Conservation (phyloP, 2,329 filamentous ascomycete genomes). For the Aspergillus udagawae region DNA sequence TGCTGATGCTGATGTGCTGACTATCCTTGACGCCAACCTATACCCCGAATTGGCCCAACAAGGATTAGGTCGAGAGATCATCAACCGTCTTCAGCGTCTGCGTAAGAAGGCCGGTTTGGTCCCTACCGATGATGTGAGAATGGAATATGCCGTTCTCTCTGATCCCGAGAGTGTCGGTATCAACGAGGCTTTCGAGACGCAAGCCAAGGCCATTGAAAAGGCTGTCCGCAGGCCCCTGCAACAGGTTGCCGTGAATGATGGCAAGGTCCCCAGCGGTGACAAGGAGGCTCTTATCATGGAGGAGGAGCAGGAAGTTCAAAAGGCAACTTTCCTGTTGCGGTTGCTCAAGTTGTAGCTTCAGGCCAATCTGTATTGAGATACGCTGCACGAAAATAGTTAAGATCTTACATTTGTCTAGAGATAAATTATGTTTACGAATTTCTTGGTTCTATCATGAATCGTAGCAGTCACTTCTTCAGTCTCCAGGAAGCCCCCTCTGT, state of each 20-base stretch:
- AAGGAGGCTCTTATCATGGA: conserved; percentile 65
- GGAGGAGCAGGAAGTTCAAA: conserved; percentile 82
- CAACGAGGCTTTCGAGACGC: conserved; percentile 63
- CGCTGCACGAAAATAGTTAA: neutral
- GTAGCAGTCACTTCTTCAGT: neutral
- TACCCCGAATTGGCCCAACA: conserved; percentile 85
- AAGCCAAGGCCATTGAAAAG: conserved; percentile 68
- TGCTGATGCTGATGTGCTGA: conserved; percentile 84
- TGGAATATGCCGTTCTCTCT: conserved; percentile 80
- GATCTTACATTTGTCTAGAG: neutral
- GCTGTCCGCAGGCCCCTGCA: conserved; percentile 73
- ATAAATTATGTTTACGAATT: neutral
- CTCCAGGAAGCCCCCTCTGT: neutral
- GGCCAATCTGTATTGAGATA: neutral
- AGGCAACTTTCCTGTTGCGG: conserved; percentile 73
- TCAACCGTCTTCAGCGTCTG: conserved; percentile 86
- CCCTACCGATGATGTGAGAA: conserved; percentile 89
- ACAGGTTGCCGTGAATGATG: conserved; percentile 59
- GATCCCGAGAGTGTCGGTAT: conserved; percentile 76
- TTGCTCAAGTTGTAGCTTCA: conserved; percentile 63
- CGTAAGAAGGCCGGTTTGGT: conserved; percentile 91
- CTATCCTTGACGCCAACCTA: conserved; percentile 77
- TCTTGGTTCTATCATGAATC: neutral
- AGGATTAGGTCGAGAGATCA: conserved; percentile 84
- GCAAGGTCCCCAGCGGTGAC: conserved; percentile 50